Base-by-base conservation (phyloP, 352 stramenopile species). In the Phytophthora vignae region DNA sequence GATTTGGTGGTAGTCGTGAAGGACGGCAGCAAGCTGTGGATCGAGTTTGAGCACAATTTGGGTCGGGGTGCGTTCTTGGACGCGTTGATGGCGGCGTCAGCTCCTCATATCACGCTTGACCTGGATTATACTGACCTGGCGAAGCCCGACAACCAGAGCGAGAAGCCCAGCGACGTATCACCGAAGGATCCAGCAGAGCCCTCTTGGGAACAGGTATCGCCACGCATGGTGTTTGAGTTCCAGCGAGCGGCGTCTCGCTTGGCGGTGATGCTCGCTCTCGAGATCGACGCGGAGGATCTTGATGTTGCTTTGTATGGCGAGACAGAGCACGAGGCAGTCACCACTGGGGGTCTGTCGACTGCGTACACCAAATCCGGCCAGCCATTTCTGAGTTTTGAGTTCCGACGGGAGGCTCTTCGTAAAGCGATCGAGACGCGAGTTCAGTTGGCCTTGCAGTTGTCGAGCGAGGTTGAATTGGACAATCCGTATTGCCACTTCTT, bases 11-110 rank as follows among this genome's bases (percentile, higher is more conserved):
- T 86, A 1, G 59, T 73, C 22, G 48, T 73, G n/a, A 63, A 67
- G 46, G 55, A 76, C 36, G 48, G 48, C 31, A 64, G 56, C 27
- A 60, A 49, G 33, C 60, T 88, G 11, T 83, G 78, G 74, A 55
- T 88, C 44, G 78, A 84, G 25, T 88, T 88, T 22, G 81, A 88
- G 55, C 81, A 88, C 69, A 88, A 88, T 56, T 63, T 84, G 6
- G 69, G 69, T 12, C 76, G 81, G 42, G 81, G 78, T 5, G 67
- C 66, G 19, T 86, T 88, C 54, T 66, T 88, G 7, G 81, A 88
- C 29, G 78, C 76, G 3, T 62, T 88, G 2, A 83, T 75, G 53
- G 36, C 62, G 4, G 46, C 62, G 12, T 71, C 72, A 7, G 46
- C 60, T 0, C 64, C 68, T 3, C 36, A 56, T 15, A 64, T 81